phyloP scores from a whole-genome alignment of 169 alveolate species.

The Perkinsus chesapeaki region DNA sequence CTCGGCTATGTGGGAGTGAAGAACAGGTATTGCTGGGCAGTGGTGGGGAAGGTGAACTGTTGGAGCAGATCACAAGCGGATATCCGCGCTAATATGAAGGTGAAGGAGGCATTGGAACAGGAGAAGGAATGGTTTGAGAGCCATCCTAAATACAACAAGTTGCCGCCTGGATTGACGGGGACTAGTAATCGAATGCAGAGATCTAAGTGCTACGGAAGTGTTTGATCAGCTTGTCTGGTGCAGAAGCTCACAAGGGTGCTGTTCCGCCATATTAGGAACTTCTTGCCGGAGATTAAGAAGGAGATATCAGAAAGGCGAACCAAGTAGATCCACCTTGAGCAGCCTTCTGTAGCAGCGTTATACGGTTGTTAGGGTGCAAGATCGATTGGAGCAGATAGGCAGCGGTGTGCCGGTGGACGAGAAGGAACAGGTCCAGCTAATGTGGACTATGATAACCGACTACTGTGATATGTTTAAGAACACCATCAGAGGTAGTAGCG shows the following conservation, averaged over 20 bases:
- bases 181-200: constrained; percentile 11
- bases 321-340: constrained; percentile 17
- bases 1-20: constrained; percentile 95
- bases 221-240: constrained; percentile 90
- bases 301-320: constrained; percentile 55
- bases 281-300: constrained; percentile 88
- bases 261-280: constrained; percentile 87
- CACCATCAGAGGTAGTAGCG: constrained; percentile 65
- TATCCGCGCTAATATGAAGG: background rate
- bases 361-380: constrained; percentile 37
- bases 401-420: constrained; percentile 81
- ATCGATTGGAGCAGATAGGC: constrained; percentile 75
- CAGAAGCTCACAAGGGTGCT: constrained; percentile 89
- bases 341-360: constrained; percentile 30
- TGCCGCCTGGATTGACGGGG: constrained; percentile 54
- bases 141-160: constrained; percentile 85
- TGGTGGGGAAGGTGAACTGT: constrained; percentile 44
- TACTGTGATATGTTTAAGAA: constrained; percentile 89
- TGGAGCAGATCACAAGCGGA: background rate
- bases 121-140: constrained; percentile 82
- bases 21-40: constrained; percentile 76
- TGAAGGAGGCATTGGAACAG: constrained; percentile 28
- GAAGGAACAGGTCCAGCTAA: constrained; percentile 82
- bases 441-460: constrained; percentile 97
- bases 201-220: constrained; percentile 8